These are phyloP conservation scores for Aegilops sharonensis DNA, from an alignment of 176 grass and related monocot genomes.

Conservation along the genomic window DNA sequence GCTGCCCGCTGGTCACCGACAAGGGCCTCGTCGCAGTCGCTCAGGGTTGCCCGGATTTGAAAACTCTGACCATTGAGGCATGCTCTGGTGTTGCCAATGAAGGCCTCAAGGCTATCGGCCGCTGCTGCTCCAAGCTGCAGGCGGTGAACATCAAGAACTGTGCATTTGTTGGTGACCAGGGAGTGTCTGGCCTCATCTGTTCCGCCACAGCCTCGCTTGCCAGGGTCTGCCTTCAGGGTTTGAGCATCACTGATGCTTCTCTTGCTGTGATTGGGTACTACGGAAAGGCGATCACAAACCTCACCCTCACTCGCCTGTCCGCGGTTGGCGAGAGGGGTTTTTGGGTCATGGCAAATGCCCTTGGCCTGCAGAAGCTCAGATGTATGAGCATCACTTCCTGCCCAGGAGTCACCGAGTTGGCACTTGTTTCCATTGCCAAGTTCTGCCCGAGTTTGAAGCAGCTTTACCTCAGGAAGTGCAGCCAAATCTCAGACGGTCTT, in stretches of 20 bases:
- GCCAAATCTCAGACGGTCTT: constrained; percentile 62
- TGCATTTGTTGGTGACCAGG: constrained; percentile 59
- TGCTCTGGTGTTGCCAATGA: constrained; percentile 67
- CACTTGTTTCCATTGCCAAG: constrained; percentile 64
- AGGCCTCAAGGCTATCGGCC: constrained; percentile 58
- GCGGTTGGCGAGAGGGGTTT: constrained; percentile 78
- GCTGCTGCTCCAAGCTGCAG: constrained; percentile 62
- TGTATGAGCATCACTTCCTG: constrained; percentile 61
- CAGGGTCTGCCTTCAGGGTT: constrained; percentile 66
- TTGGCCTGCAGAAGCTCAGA: constrained; percentile 81
- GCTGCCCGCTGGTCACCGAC: constrained; percentile 75
- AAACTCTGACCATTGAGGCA: constrained; percentile 46
- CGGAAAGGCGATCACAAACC: constrained; percentile 63
- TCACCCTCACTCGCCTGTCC: constrained; percentile 58
- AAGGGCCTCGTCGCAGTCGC: constrained; percentile 63
- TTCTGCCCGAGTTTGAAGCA: constrained; percentile 76
- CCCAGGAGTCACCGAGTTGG: constrained; percentile 72
- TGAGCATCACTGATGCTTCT: constrained; percentile 78
- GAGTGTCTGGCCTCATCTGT: constrained; percentile 67
- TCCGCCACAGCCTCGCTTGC: constrained; percentile 48
- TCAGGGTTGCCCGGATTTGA: constrained; percentile 64
- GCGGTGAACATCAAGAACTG: constrained; percentile 83
- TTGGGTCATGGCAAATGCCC: constrained; percentile 96
- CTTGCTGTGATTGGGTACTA: constrained; percentile 85
- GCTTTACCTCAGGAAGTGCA: constrained; percentile 63